Evolutionary conservation across 331 rosid species (phyloP), one percentile per base, ranked within the genome.

Genomic region (Erythrophleum ivorense): DNA sequence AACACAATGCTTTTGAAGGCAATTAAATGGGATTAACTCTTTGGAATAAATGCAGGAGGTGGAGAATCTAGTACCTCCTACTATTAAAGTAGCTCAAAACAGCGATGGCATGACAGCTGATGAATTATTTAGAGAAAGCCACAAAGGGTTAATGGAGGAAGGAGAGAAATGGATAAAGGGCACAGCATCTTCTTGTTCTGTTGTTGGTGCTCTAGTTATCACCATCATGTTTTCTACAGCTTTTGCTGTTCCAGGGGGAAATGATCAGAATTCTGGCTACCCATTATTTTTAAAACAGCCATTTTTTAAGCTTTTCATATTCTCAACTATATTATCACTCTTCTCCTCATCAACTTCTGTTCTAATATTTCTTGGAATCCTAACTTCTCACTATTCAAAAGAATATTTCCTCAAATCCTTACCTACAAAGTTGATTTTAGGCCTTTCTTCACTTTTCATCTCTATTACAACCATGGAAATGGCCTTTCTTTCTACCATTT

Each of bases 161-260:
- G 85, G 77, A 10, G 65, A 68, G 13, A 29, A 50, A 31, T 83
- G 86, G 86, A 65, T 72, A 41, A 78, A 73, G 8, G 38, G 16
- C 0, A 72, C 71, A 1, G 53, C 83, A 19, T 33, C 34, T 13
- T 78, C 83, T 6, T 78, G 66, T 41, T 78, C 79, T 18, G 3
- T 83, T 12, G 76, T 53, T 2, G 76, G 76, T 0, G 7, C 76
- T 11, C 65, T 83, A 3, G 52, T 83, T 9, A 24, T 75, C 21
- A 75, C 85, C 24, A 71, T 77, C 0, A 62, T 62, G 82, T 83
- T 83, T 24, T 76, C 83, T 7, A 83, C 64, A 13, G 79, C 76
- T 2, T 83, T 78, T 59, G 63, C 79, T 1, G 63, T 43, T 2
- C 79, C 86, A 0, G 86, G 82, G 0, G 86, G 82, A 12, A 60